These are phyloP conservation scores for Citrullus mucosospermus DNA, from an alignment of 306 rosid species.

Conservation along the genomic window DNA sequence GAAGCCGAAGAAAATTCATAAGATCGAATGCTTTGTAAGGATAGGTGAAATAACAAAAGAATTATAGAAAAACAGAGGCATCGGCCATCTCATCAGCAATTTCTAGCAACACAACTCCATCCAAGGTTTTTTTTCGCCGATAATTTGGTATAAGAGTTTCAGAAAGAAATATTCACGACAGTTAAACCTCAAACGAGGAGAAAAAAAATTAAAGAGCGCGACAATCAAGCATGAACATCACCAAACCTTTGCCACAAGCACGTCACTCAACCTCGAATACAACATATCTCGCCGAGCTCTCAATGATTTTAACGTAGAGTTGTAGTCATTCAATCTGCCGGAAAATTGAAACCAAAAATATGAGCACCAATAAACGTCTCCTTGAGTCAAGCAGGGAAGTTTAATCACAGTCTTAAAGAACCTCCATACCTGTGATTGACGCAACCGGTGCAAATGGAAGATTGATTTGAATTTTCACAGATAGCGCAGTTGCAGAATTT, in stretches of 20 bases:
- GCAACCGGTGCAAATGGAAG: constrained; percentile 64
- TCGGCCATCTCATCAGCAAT: background rate
- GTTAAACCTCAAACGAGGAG: background rate
- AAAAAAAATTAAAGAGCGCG: background rate
- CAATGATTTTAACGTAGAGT: constrained; percentile 33
- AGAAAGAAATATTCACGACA: background rate
- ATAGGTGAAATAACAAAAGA: background rate
- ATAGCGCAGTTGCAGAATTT: constrained; percentile 53
- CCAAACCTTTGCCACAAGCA: constrained; percentile 62
- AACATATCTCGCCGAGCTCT: constrained; percentile 64
- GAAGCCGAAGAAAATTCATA: background rate
- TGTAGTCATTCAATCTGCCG: constrained; percentile 51
- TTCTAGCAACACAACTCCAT: background rate
- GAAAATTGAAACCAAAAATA: background rate
- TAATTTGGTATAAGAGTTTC: background rate
- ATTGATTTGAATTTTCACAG: constrained; percentile 66
- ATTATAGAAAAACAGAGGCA: background rate
- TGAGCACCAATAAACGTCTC: background rate
- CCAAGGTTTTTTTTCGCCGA: background rate
- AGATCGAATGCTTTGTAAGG: background rate
- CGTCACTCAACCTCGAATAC: constrained; percentile 51
- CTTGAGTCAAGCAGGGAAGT: background rate
- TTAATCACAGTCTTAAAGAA: background rate
- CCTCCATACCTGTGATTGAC: constrained; percentile 65
- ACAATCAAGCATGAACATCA: constrained; percentile 19